phyloP scores from a whole-genome alignment of 75 land plant species.

The Pinus taeda region DNA sequence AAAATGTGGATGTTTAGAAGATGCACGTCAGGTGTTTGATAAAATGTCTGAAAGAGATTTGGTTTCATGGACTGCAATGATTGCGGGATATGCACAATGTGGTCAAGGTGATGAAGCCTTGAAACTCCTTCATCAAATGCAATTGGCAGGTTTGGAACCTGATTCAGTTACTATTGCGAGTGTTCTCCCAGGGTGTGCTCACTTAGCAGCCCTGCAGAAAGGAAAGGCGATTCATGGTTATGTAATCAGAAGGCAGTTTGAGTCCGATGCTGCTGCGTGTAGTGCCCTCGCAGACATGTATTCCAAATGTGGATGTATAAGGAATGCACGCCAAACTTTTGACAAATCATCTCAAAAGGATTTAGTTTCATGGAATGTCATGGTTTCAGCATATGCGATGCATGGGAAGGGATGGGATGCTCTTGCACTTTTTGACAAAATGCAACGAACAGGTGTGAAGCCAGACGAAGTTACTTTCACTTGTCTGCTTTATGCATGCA shows the following conservation, averaged over 20 bases:
- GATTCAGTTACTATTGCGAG: constrained; percentile 19
- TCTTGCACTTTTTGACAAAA: constrained; percentile 8
- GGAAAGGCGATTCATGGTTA: constrained; percentile 41
- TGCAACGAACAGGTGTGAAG: constrained; percentile 19
- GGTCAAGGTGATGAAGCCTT: constrained; percentile 33
- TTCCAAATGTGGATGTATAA: constrained; percentile 36
- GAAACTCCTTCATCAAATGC: constrained; percentile 32
- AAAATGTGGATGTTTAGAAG: constrained; percentile 6
- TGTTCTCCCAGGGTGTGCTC: constrained; percentile 32
- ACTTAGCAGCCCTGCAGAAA: constrained; percentile 15
- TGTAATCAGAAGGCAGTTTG: constrained; percentile 11
- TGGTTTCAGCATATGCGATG: constrained; percentile 20
- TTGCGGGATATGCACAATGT: constrained; percentile 40
- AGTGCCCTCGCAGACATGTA: constrained; percentile 41
- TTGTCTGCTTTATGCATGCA: constrained; percentile 21
- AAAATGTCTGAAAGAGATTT: neutral
- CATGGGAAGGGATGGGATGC: constrained; percentile 3
- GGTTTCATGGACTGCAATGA: constrained; percentile 49
- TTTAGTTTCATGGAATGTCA: constrained; percentile 28
- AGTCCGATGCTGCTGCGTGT: constrained; percentile 3
- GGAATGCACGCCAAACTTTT: constrained; percentile 10
- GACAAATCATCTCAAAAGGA: constrained; percentile 14
- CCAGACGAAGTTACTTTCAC: constrained; percentile 22
- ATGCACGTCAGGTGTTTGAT: constrained; percentile 6
- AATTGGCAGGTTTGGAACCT: constrained; percentile 30